Evolutionary conservation across 2,329 filamentous ascomycete species (phyloP).

Genomic region (Calonectria naviculata): DNA sequence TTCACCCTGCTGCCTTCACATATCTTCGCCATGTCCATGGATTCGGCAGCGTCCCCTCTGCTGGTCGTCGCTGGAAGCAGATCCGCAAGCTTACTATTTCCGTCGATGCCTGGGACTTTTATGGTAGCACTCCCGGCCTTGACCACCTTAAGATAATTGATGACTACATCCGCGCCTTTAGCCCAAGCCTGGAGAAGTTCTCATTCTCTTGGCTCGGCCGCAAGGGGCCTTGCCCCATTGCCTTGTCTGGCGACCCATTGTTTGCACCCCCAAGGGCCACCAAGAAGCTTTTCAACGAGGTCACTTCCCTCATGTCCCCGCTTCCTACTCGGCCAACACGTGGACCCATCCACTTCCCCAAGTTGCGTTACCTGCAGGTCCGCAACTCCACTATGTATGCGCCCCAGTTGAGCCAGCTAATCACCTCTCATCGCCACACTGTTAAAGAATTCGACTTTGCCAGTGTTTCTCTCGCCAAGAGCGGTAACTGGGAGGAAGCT

Average conservation of each 20-base stretch:
- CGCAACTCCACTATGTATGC: slow-evolving; percentile 80
- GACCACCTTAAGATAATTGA: slow-evolving; percentile 84
- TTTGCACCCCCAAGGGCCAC: slow-evolving; percentile 66
- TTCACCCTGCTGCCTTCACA: slow-evolving; percentile 81
- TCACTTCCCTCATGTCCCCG: slow-evolving; percentile 73
- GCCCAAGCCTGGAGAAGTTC: slow-evolving; percentile 74
- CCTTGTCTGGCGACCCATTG: slow-evolving; percentile 76
- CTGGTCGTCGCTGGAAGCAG: slow-evolving; percentile 79
- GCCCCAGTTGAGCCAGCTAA: slow-evolving; percentile 75
- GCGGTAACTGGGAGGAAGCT: slow-evolving; percentile 84
- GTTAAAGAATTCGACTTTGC: slow-evolving; percentile 85
- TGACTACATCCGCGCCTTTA: slow-evolving; percentile 80
- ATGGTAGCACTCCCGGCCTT: slow-evolving; percentile 66
- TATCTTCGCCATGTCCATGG: slow-evolving; percentile 82
- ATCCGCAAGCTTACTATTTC: slow-evolving; percentile 79
- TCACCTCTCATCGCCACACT: slow-evolving; percentile 72
- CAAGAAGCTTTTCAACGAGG: slow-evolving; percentile 72
- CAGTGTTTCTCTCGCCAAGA: slow-evolving; percentile 74
- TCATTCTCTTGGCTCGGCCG: slow-evolving; percentile 83
- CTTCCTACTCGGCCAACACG: slow-evolving; percentile 64
- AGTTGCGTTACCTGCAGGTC: slow-evolving; percentile 75
- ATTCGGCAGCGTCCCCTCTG: slow-evolving; percentile 79
- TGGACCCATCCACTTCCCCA: slow-evolving; percentile 72
- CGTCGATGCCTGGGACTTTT: slow-evolving; percentile 77
- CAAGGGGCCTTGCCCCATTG: slow-evolving; percentile 79